These are phyloP conservation scores for Aspergillus novoparasiticus DNA, from an alignment of 2,329 filamentous ascomycete genomes.

Conservation along the genomic window DNA sequence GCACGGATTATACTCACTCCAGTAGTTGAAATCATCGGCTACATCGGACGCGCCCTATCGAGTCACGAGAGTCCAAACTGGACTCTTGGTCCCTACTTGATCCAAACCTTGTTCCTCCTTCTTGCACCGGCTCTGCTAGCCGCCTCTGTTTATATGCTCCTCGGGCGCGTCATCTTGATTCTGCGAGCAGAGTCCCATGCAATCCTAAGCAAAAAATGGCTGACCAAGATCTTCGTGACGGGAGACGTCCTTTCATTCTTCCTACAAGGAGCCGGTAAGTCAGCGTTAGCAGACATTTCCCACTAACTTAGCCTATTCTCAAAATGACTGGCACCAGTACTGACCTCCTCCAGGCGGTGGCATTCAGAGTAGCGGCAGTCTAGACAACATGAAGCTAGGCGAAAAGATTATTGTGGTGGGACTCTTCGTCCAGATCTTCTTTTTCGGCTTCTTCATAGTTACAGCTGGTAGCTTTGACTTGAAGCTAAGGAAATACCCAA, in stretches of 20 bases:
- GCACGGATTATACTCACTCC: neutral
- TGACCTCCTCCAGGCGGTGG: neutral
- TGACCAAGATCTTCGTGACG: slow-evolving; percentile 42
- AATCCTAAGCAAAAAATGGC: slow-evolving; percentile 35
- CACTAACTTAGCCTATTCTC: too few relatives aligned
- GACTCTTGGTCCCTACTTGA: slow-evolving; percentile 29
- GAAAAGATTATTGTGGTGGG: slow-evolving; percentile 55
- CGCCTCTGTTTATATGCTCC: too few relatives aligned
- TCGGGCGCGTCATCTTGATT: slow-evolving; percentile 31
- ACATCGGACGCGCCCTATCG: slow-evolving; percentile 26
- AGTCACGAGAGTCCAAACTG: slow-evolving; percentile 10
- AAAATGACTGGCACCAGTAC: too few relatives aligned
- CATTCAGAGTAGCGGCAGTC: slow-evolving; percentile 14
- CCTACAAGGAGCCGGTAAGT: slow-evolving; percentile 31
- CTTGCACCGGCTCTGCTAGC: slow-evolving; percentile 22
- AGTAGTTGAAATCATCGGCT: slow-evolving; percentile 49
- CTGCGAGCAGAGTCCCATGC: slow-evolving; percentile 36
- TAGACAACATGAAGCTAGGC: slow-evolving; percentile 15
- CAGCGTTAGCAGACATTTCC: too few relatives aligned
- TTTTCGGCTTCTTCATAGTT: slow-evolving; percentile 58
- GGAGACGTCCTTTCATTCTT: slow-evolving; percentile 39
- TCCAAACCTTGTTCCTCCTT: slow-evolving; percentile 39
- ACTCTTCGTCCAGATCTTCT: slow-evolving; percentile 59
- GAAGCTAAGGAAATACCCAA: slow-evolving; percentile 6
- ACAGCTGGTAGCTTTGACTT: slow-evolving; percentile 9